Base-by-base conservation (phyloP, 2,329 filamentous ascomycete species). In the Aspergillus tanneri region DNA sequence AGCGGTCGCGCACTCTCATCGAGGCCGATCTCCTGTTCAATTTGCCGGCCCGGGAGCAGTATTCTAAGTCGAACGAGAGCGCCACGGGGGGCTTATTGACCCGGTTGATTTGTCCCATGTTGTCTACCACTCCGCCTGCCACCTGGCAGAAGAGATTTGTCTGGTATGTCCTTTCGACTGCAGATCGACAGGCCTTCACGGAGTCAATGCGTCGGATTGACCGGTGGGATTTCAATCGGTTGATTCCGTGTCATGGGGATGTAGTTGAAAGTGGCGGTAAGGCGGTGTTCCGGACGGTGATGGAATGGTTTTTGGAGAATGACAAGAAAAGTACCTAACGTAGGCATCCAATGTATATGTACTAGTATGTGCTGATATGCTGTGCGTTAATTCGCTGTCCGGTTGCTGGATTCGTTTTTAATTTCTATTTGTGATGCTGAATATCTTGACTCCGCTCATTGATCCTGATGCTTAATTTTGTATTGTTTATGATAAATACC, bases 191-290 rank as follows among this genome's bases (percentile, higher is more conserved):
- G 4, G 84, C 81, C 11, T 95, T 90, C 69, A 84, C 84, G 55
- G 77, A 82, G 53, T 90, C 86, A 58, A 73, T 90, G 32, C 73
- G 70, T 57, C 78, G 79, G 51, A 92, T 97, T 54, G 76, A 83
- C 44, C 66, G 70, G 46, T 99, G 92, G 92, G 86, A 92, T 49
- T 96, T 96, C 66, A 82, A 86, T 55, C 84, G 84, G 30, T 77
- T 97, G 42, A 84, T 99, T 50, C 90, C 92, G 0, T 97, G 92
- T 67, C 93, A 99, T 71, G 93, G 93, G 7, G 93, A 99, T 72
- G 85, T 88, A 12, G 84, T 97, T 56, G 86, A 93, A 67, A 79
- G 66, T 1, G 80, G 77, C 3, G 90, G 81, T 8, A 96, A 95
- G 77, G 79, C 79, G 9, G 75, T 88, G 12, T 95, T 92, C 57